These are phyloP conservation scores for Exobasidium cylindrosporum DNA, from an alignment of 1,284 basidiomycete genomes.

Conservation along the genomic window DNA sequence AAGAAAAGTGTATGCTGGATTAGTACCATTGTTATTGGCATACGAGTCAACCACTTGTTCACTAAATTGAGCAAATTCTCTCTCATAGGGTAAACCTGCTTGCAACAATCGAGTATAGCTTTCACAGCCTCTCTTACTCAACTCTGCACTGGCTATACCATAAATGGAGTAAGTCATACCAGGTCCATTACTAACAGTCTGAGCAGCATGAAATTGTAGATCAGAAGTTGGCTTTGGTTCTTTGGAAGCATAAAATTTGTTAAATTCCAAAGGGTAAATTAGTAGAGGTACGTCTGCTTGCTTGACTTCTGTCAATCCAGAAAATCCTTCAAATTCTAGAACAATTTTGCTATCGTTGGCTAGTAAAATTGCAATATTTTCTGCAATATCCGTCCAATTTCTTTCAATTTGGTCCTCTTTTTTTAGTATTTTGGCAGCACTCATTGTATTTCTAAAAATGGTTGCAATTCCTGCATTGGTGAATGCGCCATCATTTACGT, in stretches of 20 bases:
- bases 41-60: conserved; percentile 35
- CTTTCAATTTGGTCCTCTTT: conserved; percentile 6
- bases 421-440: conserved; percentile 24
- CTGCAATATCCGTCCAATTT: conserved; percentile 31
- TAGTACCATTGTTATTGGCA: conserved; percentile 16
- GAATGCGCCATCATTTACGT: conserved; percentile 22
- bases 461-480: conserved; percentile 37
- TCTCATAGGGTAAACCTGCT: conserved; percentile 30
- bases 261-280: conserved; percentile 40
- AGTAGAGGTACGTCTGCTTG: conserved; percentile 47
- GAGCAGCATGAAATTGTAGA: conserved; percentile 36
- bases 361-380: conserved; percentile 19
- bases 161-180: conserved; percentile 45
- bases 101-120: conserved; percentile 36
- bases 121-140: conserved; percentile 26
- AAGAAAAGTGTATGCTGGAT: conserved; percentile 45
- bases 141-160: conserved; percentile 24
- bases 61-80: conserved; percentile 44
- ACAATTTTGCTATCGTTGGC: conserved; percentile 23
- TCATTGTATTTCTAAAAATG: conserved; percentile 22
- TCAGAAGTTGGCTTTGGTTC: conserved; percentile 18
- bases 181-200: conserved; percentile 29
- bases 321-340: conserved; percentile 41
- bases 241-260: background rate
- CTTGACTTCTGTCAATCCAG: conserved; percentile 32